A percentile compares a stretch with the other conserved stretches of the same genome.
Conservation (phyloP, 805 yeast genomes). For the Pichia nakasei region DNA sequence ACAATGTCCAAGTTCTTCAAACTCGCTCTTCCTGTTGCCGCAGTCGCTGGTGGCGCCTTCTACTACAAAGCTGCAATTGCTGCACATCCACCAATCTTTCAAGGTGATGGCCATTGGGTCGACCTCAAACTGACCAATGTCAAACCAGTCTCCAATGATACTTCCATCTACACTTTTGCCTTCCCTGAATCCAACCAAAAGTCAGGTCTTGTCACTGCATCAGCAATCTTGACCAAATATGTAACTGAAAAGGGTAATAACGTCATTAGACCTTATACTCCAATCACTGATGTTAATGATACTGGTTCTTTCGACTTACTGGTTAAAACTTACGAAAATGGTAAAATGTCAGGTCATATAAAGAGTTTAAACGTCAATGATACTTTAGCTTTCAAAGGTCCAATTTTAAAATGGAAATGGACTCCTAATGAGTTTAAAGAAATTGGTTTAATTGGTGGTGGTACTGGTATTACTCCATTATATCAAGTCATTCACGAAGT, state of each 20-base stretch:
- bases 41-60: conserved; percentile 38
- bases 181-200: conserved; percentile 58
- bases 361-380: conserved; percentile 67
- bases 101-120: conserved; percentile 61
- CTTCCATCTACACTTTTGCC: conserved; percentile 63
- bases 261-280: conserved; percentile 87
- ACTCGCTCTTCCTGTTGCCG: conserved; percentile 18
- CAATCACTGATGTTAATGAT: conserved; percentile 59
- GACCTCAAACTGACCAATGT: conserved; percentile 49
- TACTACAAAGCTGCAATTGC: conserved; percentile 21
- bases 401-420: conserved; percentile 87
- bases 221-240: conserved; percentile 71
- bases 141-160: conserved; percentile 47
- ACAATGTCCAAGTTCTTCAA: conserved; percentile 11
- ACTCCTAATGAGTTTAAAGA: conserved; percentile 73
- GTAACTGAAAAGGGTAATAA: conserved; percentile 76
- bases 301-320: conserved; percentile 73
- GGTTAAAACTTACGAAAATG: conserved; percentile 84
- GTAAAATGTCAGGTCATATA: conserved; percentile 75
- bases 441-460: conserved; percentile 86
- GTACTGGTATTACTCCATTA: conserved; percentile 94
- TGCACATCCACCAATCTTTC: conserved; percentile 39
- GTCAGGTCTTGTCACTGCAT: conserved; percentile 74
- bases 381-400: conserved; percentile 87
- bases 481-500: conserved; percentile 78